phyloP scores from a whole-genome alignment of 2,329 filamentous ascomycete species.

The Claviceps cyperi region DNA sequence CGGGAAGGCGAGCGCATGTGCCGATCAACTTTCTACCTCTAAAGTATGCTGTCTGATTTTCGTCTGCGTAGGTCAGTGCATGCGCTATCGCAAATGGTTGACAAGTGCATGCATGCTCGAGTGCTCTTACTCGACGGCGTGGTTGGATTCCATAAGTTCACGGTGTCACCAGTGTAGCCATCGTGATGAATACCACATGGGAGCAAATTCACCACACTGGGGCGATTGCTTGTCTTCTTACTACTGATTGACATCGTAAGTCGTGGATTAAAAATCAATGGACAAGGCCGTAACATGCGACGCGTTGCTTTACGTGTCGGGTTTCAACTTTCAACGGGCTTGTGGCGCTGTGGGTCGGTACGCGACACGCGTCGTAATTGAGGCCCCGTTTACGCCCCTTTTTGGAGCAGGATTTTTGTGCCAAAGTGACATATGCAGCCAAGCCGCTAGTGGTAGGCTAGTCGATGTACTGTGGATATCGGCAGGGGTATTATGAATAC shows the following conservation, averaged over 20 bases:
- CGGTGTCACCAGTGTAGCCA: slow-evolving; percentile 49
- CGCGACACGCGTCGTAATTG: no score
- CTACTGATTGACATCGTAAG: slow-evolving; percentile 28
- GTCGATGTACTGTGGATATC: no score
- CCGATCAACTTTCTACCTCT: slow-evolving; percentile 69
- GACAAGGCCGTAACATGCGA: neutral
- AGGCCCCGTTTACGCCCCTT: no score
- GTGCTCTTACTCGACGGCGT: slow-evolving; percentile 26
- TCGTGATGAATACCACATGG: slow-evolving; percentile 71
- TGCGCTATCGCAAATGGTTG: neutral
- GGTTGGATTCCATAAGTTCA: slow-evolving; percentile 57
- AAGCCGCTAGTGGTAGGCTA: no score
- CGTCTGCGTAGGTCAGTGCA: slow-evolving; percentile 23
- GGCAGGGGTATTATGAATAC: no score
- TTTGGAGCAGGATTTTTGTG: no score
- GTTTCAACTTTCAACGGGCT: neutral
- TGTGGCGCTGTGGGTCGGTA: no score
- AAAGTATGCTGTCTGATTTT: slow-evolving; percentile 48
- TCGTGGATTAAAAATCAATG: slow-evolving; percentile 8
- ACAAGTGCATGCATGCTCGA: neutral
- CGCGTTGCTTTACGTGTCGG: neutral
- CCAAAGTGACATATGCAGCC: no score
- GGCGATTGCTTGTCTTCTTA: slow-evolving; percentile 10
- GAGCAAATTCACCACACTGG: slow-evolving; percentile 53
- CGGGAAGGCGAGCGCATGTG: slow-evolving; percentile 49